Conservation (phyloP, 2,329 filamentous ascomycete species). For the Cladophialophora bantiana region DNA sequence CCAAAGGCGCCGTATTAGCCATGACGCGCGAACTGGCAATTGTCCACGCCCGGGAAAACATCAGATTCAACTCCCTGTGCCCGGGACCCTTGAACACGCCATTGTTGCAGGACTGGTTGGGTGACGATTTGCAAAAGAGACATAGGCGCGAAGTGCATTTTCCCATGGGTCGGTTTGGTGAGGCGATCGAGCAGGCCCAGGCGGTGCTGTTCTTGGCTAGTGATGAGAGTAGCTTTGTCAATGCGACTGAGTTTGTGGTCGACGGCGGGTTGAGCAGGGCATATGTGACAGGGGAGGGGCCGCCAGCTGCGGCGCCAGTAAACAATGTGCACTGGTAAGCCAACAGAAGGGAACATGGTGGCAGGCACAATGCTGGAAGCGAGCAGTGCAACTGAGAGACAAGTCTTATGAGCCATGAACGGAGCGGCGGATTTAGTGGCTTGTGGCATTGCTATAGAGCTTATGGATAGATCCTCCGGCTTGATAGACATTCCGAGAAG, state of each 20-base stretch:
- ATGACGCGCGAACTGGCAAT: conserved; percentile 90
- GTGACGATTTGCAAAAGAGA: conserved; percentile 83
- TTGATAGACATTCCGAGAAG: neutral
- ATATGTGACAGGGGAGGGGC: conserved; percentile 72
- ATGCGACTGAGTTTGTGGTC: conserved; percentile 89
- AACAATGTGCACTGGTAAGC: conserved; percentile 45
- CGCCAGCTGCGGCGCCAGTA: conserved; percentile 60
- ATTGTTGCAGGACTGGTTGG: conserved; percentile 90
- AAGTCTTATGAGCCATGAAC: neutral
- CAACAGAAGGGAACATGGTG: neutral
- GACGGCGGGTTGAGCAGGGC: conserved; percentile 96
- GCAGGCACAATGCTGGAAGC: neutral
- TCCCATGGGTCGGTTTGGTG: conserved; percentile 84
- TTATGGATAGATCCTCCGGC: neutral
- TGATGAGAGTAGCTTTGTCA: conserved; percentile 89
- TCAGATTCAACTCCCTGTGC: conserved; percentile 88
- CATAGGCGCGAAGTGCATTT: conserved; percentile 86
- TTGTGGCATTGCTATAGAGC: conserved; percentile 1
- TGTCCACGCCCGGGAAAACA: conserved; percentile 85
- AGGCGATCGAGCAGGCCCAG: conserved; percentile 92
- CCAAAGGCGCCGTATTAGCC: conserved; percentile 89
- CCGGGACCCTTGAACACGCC: conserved; percentile 92
- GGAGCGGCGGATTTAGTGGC: neutral
- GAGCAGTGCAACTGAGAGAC: neutral
- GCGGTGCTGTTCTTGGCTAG: conserved; percentile 86